Conservation (phyloP, 306 rosid species). For the Adenanthera pavonina region DNA sequence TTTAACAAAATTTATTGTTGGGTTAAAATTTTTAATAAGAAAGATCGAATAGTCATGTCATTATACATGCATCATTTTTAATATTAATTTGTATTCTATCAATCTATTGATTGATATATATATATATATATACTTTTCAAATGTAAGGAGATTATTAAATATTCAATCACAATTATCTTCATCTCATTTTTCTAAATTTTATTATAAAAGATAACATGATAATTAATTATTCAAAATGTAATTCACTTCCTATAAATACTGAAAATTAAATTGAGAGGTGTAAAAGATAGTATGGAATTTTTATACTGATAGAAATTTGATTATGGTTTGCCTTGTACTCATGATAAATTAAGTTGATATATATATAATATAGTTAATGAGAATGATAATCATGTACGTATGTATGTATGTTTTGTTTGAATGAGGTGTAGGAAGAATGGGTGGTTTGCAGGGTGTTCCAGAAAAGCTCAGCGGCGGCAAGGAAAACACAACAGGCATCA, state of each 20-base stretch:
- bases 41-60: too few relatives aligned
- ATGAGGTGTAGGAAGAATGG: slow-evolving; percentile 72
- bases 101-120: too few relatives aligned
- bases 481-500: slow-evolving; percentile 55
- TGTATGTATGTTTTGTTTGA: background rate
- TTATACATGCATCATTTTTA: too few relatives aligned
- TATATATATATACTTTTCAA: background rate
- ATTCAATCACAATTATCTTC: background rate
- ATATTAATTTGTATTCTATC: too few relatives aligned
- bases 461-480: slow-evolving; percentile 53
- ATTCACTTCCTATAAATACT: too few relatives aligned
- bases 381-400: background rate
- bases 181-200: background rate
- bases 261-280: background rate
- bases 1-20: background rate
- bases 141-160: background rate
- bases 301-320: background rate
- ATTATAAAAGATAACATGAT: too few relatives aligned
- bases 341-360: background rate
- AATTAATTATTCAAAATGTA: background rate
- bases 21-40: background rate
- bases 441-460: slow-evolving; percentile 79
- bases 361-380: background rate
- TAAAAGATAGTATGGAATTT: background rate
- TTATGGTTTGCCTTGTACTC: background rate